phyloP scores from a whole-genome alignment of 805 yeast genomes.

The Jamesozyma lodderae region DNA sequence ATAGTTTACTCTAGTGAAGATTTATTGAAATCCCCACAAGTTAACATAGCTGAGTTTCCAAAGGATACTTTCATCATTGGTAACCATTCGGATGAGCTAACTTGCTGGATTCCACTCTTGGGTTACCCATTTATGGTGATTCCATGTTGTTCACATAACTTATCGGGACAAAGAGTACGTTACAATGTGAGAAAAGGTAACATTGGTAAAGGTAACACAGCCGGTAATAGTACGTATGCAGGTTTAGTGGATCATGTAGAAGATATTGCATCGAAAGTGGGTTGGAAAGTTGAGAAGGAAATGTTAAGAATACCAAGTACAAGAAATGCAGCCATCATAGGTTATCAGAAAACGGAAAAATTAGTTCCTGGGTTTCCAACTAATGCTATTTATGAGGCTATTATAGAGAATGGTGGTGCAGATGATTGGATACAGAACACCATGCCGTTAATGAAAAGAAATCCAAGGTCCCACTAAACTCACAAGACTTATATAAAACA shows the following conservation, averaged over 20 bases:
- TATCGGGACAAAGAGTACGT: slow-evolving; percentile 67
- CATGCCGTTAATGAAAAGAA: slow-evolving; percentile 56
- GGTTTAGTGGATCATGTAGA: slow-evolving; percentile 81
- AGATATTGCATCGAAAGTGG: slow-evolving; percentile 52
- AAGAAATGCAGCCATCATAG: slow-evolving; percentile 83
- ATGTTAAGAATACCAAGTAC: slow-evolving; percentile 91
- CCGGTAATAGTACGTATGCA: slow-evolving; percentile 58
- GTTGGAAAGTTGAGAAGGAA: slow-evolving; percentile 82
- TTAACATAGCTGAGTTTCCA: slow-evolving; percentile 59
- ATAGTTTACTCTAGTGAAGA: slow-evolving; percentile 30
- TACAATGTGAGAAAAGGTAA: slow-evolving; percentile 39
- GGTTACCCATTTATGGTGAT: slow-evolving; percentile 84
- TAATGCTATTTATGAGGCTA: slow-evolving; percentile 44
- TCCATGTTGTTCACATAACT: slow-evolving; percentile 89
- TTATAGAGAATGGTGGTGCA: slow-evolving; percentile 79
- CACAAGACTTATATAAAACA: too few species aligned
- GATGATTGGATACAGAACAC: slow-evolving; percentile 83
- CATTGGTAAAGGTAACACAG: slow-evolving; percentile 6
- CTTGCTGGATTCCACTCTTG: slow-evolving; percentile 88
- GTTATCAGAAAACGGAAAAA: slow-evolving; percentile 39
- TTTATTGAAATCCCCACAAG: slow-evolving; percentile 43
- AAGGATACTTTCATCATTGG: slow-evolving; percentile 76
- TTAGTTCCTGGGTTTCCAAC: slow-evolving; percentile 22
- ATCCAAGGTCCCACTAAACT: slow-evolving; percentile 60
- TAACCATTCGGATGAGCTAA: slow-evolving; percentile 89